Evolutionary conservation across 192 early-diverging fungal species (phyloP).

Genomic region (Umbelopsis isabellina): DNA sequence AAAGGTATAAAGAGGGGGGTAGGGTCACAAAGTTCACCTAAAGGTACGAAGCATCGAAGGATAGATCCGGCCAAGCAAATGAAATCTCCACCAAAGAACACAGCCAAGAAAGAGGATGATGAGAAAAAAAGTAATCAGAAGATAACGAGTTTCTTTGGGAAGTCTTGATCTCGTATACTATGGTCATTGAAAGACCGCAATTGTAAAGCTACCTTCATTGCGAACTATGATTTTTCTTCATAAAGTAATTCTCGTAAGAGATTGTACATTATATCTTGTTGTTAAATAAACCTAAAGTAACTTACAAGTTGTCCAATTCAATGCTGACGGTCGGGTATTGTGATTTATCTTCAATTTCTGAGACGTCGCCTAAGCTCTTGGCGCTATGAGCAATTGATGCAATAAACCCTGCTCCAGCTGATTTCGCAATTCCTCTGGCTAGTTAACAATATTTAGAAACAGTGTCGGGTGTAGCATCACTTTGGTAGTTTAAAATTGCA

Average conservation of each 20-base stretch:
- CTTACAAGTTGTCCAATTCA: slow-evolving; percentile 35
- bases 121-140: slow-evolving; percentile 2
- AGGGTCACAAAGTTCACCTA: neutral
- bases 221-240: slow-evolving; percentile 31
- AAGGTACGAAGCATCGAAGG: neutral
- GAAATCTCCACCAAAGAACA: slow-evolving; percentile 2
- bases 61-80: slow-evolving; percentile 13
- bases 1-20: slow-evolving; percentile 2
- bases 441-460: too few relatives aligned
- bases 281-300: neutral
- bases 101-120: neutral
- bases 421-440: slow-evolving; percentile 32
- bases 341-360: slow-evolving; percentile 24
- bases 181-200: slow-evolving; percentile 28
- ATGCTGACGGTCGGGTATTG: slow-evolving; percentile 32
- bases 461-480: neutral
- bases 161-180: neutral
- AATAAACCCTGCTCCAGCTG: slow-evolving; percentile 27
- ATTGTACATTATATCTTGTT: neutral
- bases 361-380: neutral
- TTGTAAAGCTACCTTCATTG: slow-evolving; percentile 37
- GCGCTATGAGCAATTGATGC: slow-evolving; percentile 29
- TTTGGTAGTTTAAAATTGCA: neutral
- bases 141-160: slow-evolving; percentile 16
- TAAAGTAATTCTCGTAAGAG: neutral